A percentile compares a stretch with the other conserved stretches of the same genome.
Evolutionary conservation across 306 rosid species (phyloP).

Genomic region (Lathyrus tuberosus): DNA sequence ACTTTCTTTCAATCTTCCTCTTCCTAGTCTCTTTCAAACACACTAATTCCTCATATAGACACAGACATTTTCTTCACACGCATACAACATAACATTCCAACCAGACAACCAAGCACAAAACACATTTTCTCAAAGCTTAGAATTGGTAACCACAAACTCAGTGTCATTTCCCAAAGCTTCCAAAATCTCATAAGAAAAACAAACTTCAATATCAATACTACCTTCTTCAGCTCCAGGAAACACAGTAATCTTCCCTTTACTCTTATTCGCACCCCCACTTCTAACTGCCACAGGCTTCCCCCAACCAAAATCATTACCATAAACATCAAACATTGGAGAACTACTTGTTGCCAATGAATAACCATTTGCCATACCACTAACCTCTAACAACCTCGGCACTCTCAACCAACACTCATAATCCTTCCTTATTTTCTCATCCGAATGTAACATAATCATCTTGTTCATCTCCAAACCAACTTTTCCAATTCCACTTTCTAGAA

Average conservation of each 20-base stretch:
- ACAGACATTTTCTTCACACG: too few relatives aligned
- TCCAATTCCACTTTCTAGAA: slow-evolving; percentile 38
- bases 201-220: slow-evolving; percentile 49
- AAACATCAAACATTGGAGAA: slow-evolving; percentile 46
- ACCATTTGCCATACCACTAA: rapidly evolving
- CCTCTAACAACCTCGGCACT: not conserved
- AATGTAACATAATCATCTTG: slow-evolving; percentile 32
- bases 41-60: too few relatives aligned
- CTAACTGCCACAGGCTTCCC: slow-evolving; percentile 43
- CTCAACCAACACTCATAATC: slow-evolving; percentile 40
- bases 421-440: slow-evolving; percentile 21
- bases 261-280: slow-evolving; percentile 25
- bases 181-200: slow-evolving; percentile 38
- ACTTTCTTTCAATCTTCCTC: too few relatives aligned
- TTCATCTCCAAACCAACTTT: slow-evolving; percentile 48
- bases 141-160: slow-evolving; percentile 27
- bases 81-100: too few relatives aligned
- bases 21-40: too few relatives aligned
- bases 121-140: not conserved
- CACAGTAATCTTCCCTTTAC: slow-evolving; percentile 38
- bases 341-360: slow-evolving; percentile 30
- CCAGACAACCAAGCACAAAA: too few relatives aligned
- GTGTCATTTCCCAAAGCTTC: slow-evolving; percentile 42
- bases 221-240: slow-evolving; percentile 51
- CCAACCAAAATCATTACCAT: too few relatives aligned